Evolutionary conservation across 2,329 filamentous ascomycete species (phyloP).

Genomic region (Cercospora zeae-maydis): DNA sequence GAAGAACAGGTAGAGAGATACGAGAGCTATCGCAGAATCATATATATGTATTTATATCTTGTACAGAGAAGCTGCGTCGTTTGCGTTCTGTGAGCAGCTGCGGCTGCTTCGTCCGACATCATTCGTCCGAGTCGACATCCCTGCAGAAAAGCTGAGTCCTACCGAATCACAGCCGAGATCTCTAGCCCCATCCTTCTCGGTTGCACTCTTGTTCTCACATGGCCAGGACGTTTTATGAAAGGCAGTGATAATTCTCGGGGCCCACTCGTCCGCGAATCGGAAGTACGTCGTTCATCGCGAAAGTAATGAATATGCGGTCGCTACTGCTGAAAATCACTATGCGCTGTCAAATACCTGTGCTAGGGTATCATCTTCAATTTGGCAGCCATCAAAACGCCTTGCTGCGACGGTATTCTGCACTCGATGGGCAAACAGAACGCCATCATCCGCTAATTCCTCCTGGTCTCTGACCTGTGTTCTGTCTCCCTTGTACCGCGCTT

Average conservation of each 20-base stretch:
- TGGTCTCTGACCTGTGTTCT: slow-evolving; percentile 14
- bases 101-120: background rate
- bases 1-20: background rate
- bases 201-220: background rate
- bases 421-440: background rate
- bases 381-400: background rate
- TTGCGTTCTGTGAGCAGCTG: background rate
- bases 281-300: background rate
- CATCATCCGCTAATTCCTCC: slow-evolving; percentile 10
- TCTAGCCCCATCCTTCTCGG: background rate
- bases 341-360: background rate
- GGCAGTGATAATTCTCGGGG: background rate
- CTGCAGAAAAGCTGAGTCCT: background rate
- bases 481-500: slow-evolving; percentile 7
- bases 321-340: background rate
- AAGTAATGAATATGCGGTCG: background rate
- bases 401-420: background rate
- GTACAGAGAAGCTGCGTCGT: background rate
- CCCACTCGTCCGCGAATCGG: background rate
- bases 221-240: background rate
- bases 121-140: background rate
- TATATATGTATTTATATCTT: background rate
- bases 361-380: background rate
- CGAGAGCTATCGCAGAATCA: background rate
- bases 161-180: background rate